phyloP scores from a whole-genome alignment of 2,329 filamentous ascomycete species.

The Ascochyta fabae region DNA sequence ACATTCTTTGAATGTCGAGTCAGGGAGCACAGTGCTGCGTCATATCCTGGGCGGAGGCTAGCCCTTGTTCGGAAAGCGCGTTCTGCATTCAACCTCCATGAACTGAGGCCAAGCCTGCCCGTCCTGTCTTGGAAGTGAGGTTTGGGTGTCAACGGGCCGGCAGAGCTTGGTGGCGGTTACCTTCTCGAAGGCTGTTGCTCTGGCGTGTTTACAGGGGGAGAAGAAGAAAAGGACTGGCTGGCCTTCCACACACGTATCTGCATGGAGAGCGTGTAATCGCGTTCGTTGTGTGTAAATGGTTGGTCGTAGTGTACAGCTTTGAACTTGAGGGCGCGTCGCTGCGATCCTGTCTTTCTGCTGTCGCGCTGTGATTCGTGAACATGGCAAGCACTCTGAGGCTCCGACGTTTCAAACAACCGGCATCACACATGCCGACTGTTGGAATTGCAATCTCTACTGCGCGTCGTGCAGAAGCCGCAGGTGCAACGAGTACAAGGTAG shows the following conservation, averaged over 20 bases:
- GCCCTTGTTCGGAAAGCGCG: neutral
- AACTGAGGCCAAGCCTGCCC: conserved; percentile 8
- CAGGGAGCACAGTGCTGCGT: conserved; percentile 15
- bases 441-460: conserved; percentile 10
- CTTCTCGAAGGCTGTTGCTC: neutral
- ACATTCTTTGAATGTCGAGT: neutral
- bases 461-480: conserved; percentile 22
- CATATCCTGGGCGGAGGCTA: conserved; percentile 13
- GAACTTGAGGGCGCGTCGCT: conserved; percentile 26
- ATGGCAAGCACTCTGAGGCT: neutral
- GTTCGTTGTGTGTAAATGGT: conserved; percentile 6
- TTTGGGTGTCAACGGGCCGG: conserved; percentile 6
- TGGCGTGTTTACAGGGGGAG: neutral
- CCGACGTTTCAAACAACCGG: conserved; percentile 9
- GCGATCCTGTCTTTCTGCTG: conserved; percentile 3
- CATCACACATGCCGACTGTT: conserved; percentile 5
- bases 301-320: conserved; percentile 1
- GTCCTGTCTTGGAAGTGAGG: conserved; percentile 1
- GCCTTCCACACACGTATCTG: neutral
- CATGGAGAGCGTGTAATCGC: neutral
- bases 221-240: too few relatives aligned
- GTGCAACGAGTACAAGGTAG: conserved; percentile 11
- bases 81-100: conserved; percentile 4
- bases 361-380: conserved; percentile 3
- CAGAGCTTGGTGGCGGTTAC: neutral